A percentile compares a stretch with the other conserved stretches of the same genome.
phyloP scores from a whole-genome alignment of 176 grass and related monocot species.

The Triticum dicoccoides region DNA sequence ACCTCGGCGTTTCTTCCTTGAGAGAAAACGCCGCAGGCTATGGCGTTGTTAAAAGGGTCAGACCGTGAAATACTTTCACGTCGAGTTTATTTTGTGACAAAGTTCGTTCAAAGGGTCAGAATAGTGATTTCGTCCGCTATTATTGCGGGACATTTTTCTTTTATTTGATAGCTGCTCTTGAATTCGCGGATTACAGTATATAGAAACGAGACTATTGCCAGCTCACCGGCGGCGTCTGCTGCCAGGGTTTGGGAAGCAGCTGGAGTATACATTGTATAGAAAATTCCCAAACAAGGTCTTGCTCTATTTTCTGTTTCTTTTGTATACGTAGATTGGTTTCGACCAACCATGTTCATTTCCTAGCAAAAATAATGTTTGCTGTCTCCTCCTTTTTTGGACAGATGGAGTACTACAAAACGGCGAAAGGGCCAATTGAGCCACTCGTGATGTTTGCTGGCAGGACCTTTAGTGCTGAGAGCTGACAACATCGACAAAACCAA shows the following conservation, averaged over 20 bases:
- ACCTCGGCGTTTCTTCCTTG: too few relatives aligned
- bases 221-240: conserved; percentile 23
- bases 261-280: conserved; percentile 52
- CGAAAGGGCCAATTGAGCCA: too few relatives aligned
- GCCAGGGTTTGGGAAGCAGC: conserved; percentile 30
- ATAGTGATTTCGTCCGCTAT: too few relatives aligned
- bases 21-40: too few relatives aligned
- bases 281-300: conserved; percentile 55
- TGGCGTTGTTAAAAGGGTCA: too few relatives aligned
- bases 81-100: too few relatives aligned
- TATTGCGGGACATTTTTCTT: too few relatives aligned
- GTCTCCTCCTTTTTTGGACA: conserved; percentile 43
- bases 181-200: conserved; percentile 22
- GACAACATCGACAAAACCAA: conserved; percentile 44
- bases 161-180: too few relatives aligned
- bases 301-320: conserved; percentile 7
- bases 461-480: conserved; percentile 30
- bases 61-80: too few relatives aligned
- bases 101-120: too few relatives aligned
- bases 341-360: neutral
- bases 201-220: conserved; percentile 10
- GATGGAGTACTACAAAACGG: conserved; percentile 64
- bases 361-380: conserved; percentile 7
- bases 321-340: neutral
- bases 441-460: conserved; percentile 25